Conservation (phyloP, 2,329 filamentous ascomycete genomes). For the Venturia oleaginea region DNA sequence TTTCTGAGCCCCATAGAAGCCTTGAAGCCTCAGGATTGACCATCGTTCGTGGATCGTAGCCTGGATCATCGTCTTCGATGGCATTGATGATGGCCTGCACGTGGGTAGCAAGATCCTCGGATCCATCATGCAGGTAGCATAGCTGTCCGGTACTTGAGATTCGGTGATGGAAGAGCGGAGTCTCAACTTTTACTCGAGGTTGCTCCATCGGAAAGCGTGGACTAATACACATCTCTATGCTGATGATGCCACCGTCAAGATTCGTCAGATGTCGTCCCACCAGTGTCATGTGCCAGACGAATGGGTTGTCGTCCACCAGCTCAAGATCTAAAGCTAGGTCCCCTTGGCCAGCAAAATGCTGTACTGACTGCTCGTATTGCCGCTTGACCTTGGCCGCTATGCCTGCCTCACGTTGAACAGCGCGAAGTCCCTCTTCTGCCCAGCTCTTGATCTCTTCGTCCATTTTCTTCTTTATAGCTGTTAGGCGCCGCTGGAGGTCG, state of each 20-base stretch:
- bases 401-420: conserved; percentile 57
- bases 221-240: conserved; percentile 70
- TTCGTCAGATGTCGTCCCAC: conserved; percentile 91
- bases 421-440: conserved; percentile 57
- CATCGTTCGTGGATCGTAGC: conserved; percentile 81
- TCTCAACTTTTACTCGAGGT: conserved; percentile 73
- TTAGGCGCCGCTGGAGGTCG: conserved; percentile 60
- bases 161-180: conserved; percentile 77
- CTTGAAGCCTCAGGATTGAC: conserved; percentile 80
- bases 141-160: conserved; percentile 72
- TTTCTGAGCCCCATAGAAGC: conserved; percentile 73
- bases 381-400: conserved; percentile 75
- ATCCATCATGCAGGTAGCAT: conserved; percentile 59
- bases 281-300: conserved; percentile 80
- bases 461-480: conserved; percentile 58
- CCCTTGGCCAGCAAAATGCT: conserved; percentile 62
- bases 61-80: conserved; percentile 79
- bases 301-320: conserved; percentile 74
- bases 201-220: conserved; percentile 81
- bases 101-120: conserved; percentile 54
- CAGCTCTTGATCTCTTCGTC: conserved; percentile 64
- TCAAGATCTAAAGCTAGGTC: conserved; percentile 65
- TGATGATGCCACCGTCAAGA: conserved; percentile 83
- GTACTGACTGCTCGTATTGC: conserved; percentile 74
- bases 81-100: conserved; percentile 73